Evolutionary conservation across 2,329 filamentous ascomycete genomes (phyloP).

Genomic region (Paracoccidioides lutzii): DNA sequence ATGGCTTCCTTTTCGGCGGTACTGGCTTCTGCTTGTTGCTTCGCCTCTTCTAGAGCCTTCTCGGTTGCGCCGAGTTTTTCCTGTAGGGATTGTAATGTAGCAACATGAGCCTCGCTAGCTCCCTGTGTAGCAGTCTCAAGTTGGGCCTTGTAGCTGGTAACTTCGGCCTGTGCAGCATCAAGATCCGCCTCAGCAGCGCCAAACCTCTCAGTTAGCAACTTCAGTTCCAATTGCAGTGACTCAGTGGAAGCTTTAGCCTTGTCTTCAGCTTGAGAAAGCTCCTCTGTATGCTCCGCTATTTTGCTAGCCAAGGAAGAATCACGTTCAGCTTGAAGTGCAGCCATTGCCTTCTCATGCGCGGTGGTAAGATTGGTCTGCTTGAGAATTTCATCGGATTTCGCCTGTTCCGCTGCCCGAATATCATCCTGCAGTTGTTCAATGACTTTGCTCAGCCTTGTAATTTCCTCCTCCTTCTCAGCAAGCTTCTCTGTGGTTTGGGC

Average conservation of each 20-base stretch:
- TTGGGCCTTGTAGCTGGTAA: slow-evolving; percentile 6
- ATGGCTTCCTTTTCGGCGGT: slow-evolving; percentile 9
- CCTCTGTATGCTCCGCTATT: slow-evolving; percentile 8
- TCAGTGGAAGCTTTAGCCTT: slow-evolving; percentile 8
- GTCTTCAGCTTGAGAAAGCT: slow-evolving; percentile 12
- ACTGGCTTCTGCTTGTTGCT: slow-evolving; percentile 8
- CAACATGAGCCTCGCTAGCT: slow-evolving; percentile 6
- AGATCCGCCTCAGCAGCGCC: slow-evolving; percentile 5
- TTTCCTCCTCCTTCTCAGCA: slow-evolving; percentile 23
- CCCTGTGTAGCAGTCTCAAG: slow-evolving; percentile 5
- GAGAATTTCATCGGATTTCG: slow-evolving; percentile 8
- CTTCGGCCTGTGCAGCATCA: slow-evolving; percentile 7
- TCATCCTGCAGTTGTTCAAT: slow-evolving; percentile 23
- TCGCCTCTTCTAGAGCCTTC: slow-evolving; percentile 10
- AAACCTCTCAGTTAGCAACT: slow-evolving; percentile 8
- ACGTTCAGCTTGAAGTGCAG: slow-evolving; percentile 11
- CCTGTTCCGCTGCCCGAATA: slow-evolving; percentile 14
- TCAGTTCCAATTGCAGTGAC: slow-evolving; percentile 8
- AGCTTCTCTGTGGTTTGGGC: slow-evolving; percentile 14
- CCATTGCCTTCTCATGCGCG: slow-evolving; percentile 9
- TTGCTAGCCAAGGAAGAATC: slow-evolving; percentile 9
- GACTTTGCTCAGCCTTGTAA: slow-evolving; percentile 23
- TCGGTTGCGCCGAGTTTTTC: slow-evolving; percentile 14
- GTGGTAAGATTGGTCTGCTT: slow-evolving; percentile 7
- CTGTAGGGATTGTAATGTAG: slow-evolving; percentile 11